Base-by-base conservation (phyloP, 768 basidiomycete genomes). In the Tylopilus felleus region DNA sequence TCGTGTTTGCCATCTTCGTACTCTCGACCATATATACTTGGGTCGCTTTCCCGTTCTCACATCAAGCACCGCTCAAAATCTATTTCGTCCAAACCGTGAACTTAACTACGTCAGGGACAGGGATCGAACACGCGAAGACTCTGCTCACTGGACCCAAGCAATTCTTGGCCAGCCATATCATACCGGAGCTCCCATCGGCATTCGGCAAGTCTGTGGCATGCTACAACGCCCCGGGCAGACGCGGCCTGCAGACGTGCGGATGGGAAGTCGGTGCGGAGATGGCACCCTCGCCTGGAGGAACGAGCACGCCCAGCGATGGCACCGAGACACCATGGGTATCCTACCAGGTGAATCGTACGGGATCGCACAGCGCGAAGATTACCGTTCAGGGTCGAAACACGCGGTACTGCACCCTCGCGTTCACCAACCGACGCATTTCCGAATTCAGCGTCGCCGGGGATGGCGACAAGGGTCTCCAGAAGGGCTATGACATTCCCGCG, bases 81-180 rank as follows among this genome's bases (percentile, higher is more conserved):
- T 88, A 76, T 68, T 92, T 90, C 75, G 76, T 77, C 46, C 90
- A 91, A 64, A 73, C 64, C 2, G 72, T 89, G 7, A 72, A 77
- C 45, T 68, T 89, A 36, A 59, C 63, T 28, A 52, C 68, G 8
- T 62, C 63, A 3, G 59, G 64, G n/a, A 57, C 56, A 13, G 48
- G 55, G 28, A 57, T 61, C 7, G 63, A 68, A n/a, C 70, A 66
- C 13, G 71, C 72, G 0, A 70, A 69, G 1, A 82, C 84, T 1
- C 63, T 69, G 12, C 64, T 86, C 5, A 76, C 73, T 0, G 79
- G 80, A 4, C 69, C 79, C 9, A 52, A 68, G 8, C 63, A 72
- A 22, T 82, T 78, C 57, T 57, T 85, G 28, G 53, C 75, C 4
- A 65, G 70, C 21, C 51, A 71, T 39, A 71, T 85, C 49, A 58